phyloP scores from a whole-genome alignment of 1,284 basidiomycete species.

The Pseudozyma pruni region DNA sequence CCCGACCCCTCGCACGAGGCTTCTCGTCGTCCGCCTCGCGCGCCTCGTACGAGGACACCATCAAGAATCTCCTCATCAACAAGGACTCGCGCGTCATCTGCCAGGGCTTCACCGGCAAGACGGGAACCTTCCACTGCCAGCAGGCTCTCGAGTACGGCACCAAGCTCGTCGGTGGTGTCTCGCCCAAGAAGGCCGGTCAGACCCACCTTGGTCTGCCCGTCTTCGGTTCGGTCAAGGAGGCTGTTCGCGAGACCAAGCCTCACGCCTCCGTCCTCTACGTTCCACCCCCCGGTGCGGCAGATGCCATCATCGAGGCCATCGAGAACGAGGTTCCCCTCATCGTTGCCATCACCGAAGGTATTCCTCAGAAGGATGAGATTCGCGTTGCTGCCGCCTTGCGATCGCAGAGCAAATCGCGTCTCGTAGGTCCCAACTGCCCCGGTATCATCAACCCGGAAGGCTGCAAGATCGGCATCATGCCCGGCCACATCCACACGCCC shows the following conservation, averaged over 20 bases:
- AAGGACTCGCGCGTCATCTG: conserved; percentile 78
- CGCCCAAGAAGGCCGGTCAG: conserved; percentile 96
- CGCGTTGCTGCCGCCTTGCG: conserved; percentile 90
- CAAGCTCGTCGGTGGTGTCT: conserved; percentile 96
- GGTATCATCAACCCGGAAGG: conserved; percentile 94
- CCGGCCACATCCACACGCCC: conserved; percentile 94
- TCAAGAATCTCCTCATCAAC: conserved; percentile 89
- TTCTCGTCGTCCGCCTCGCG: conserved; percentile 57
- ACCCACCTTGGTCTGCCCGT: conserved; percentile 95
- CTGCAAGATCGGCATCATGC: conserved; percentile 99
- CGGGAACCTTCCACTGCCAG: conserved; percentile 95
- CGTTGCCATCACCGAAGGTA: conserved; percentile 67
- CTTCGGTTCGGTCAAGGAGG: conserved; percentile 91
- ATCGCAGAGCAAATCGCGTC: conserved; percentile 91
- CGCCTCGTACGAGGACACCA: conserved; percentile 81
- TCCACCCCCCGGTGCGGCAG: conserved; percentile 65
- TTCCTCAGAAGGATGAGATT: conserved; percentile 67
- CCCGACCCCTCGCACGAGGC: conserved; percentile 34
- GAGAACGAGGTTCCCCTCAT: conserved; percentile 66
- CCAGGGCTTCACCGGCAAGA: conserved; percentile 79
- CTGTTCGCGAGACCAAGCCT: conserved; percentile 62
- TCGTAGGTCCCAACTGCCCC: conserved; percentile 89
- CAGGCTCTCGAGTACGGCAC: conserved; percentile 96
- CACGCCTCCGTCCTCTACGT: conserved; percentile 67
- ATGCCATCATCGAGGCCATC: conserved; percentile 67